Evolutionary conservation across 192 early-diverging fungal genomes (phyloP), one percentile per base, ranked within the genome.

Genomic region (Coemansia sp.): DNA sequence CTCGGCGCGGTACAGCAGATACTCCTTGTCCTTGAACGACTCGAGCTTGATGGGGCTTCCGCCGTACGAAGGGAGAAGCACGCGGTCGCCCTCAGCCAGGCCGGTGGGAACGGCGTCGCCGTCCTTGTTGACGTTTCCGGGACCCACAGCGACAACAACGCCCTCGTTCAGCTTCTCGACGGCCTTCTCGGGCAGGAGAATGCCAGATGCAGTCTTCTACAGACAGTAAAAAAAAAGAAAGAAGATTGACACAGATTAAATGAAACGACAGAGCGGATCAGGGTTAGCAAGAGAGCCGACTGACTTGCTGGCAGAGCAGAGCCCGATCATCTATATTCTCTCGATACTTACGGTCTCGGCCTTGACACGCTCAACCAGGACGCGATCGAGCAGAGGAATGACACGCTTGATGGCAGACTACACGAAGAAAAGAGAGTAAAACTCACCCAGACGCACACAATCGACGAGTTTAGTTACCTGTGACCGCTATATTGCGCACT

Each of bases 101-200:
- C 90, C 84, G 11, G 91, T 71, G 51, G 95, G 86, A 58, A 91
- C 84, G 58, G 87, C 68, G 70, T 86, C 90, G 42, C 95, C 95
- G 32, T 93, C 89, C 72, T 95, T 93, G 75, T 85, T 88, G 39
- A 93, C 65, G 48, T 86, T 82, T 59, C 98, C 98, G 64, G 93
- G 93, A 45, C 98, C 98, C 28, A 92, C 89, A 27, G 95, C 90
- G 64, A 99, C 81, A 51, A 99, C 95, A 61, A 93, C 62, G 48
- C 90, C 98, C 83, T 99, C 97, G 84, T 99, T 97, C 42, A 95
- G 80, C 54, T 89, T 83, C 83, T 98, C 96, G 68, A 95, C 91
- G n/a, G 95, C 91, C 85, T 97, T 97, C 80, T 99, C 95, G 42
- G 98, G 98, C 46, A 99, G 94, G 81, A 89, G 92, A 63, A 99